Conservation (phyloP, 2,329 filamentous ascomycete genomes). For the Dactylonectria macrodidyma region DNA sequence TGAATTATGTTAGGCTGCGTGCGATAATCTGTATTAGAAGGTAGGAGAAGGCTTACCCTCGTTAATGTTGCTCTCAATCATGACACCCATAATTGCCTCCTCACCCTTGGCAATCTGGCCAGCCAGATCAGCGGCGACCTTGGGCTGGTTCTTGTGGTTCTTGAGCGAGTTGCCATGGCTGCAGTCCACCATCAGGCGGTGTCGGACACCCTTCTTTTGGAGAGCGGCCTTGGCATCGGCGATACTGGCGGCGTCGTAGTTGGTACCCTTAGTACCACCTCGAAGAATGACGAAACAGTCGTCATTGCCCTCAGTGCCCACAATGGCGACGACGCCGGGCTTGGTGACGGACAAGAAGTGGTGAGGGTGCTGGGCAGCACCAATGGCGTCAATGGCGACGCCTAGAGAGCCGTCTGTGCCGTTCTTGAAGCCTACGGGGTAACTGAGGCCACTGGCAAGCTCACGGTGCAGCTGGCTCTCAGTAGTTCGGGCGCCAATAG, state of each 20-base stretch:
- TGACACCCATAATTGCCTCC: constrained; percentile 92
- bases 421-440: constrained; percentile 99
- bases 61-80: constrained; percentile 98
- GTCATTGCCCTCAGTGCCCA: constrained; percentile 93
- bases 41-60: constrained; percentile 74
- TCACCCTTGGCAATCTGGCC: constrained; percentile 90
- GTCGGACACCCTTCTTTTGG: constrained; percentile 78
- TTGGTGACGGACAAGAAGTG: constrained; percentile 99
- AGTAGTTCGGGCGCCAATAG: constrained; percentile 95
- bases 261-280: constrained; percentile 93
- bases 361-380: constrained; percentile 90
- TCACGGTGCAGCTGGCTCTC: constrained; percentile 97
- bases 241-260: constrained; percentile 91
- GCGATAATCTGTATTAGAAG: too few species aligned
- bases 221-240: constrained; percentile 86
- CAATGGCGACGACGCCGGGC: constrained; percentile 94
- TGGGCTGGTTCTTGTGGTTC: constrained; percentile 97
- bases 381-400: constrained; percentile 96
- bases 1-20: constrained; percentile 46
- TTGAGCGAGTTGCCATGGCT: constrained; percentile 97
- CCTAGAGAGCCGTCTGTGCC: constrained; percentile 92
- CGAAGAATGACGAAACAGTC: constrained; percentile 98
- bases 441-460: constrained; percentile 91
- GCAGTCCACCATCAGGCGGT: constrained; percentile 97
- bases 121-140: constrained; percentile 86